phyloP scores from a whole-genome alignment of 495 filamentous ascomycete species.

The Penicillium manginii region DNA sequence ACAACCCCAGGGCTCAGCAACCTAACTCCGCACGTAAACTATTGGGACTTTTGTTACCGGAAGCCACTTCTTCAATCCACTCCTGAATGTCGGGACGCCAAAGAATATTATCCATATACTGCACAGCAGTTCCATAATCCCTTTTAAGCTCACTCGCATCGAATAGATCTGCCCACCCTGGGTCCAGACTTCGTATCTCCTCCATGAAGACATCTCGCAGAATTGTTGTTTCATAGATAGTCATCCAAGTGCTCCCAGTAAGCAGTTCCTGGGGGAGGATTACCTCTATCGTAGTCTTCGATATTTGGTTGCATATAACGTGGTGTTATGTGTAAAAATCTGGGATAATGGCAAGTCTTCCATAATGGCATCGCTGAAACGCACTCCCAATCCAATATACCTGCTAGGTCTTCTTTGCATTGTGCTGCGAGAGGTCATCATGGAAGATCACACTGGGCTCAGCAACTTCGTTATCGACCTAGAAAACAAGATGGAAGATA shows the following conservation, averaged over 20 bases:
- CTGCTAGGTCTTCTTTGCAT: conserved; percentile 41
- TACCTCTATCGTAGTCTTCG: conserved; percentile 31
- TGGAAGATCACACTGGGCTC: conserved; percentile 49
- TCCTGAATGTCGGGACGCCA: too few species aligned
- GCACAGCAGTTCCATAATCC: conserved; percentile 20
- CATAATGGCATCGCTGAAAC: conserved; percentile 49
- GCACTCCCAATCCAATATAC: conserved; percentile 56
- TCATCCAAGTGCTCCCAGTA: conserved; percentile 30
- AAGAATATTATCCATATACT: too few species aligned
- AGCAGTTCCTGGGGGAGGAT: conserved; percentile 31
- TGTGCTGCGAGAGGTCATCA: conserved; percentile 46
- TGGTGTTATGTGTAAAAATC: too few species aligned
- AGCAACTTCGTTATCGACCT: conserved; percentile 28
- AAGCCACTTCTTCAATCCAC: too few species aligned
- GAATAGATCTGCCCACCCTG: conserved; percentile 26
- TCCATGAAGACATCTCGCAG: conserved; percentile 35
- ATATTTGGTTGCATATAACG: conserved; percentile 31
- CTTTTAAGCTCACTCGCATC: conserved; percentile 10
- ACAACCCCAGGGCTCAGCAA: too few species aligned
- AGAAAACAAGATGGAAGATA: not conserved
- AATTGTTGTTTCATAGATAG: conserved; percentile 37
- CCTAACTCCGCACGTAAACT: too few species aligned
- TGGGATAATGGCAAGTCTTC: conserved; percentile 26
- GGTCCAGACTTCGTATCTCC: conserved; percentile 31
- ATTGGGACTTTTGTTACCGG: too few species aligned